A percentile compares a stretch with the other conserved stretches of the same genome.
Evolutionary conservation across 2,329 filamentous ascomycete species (phyloP).

Genomic region (Fusarium continuum): DNA sequence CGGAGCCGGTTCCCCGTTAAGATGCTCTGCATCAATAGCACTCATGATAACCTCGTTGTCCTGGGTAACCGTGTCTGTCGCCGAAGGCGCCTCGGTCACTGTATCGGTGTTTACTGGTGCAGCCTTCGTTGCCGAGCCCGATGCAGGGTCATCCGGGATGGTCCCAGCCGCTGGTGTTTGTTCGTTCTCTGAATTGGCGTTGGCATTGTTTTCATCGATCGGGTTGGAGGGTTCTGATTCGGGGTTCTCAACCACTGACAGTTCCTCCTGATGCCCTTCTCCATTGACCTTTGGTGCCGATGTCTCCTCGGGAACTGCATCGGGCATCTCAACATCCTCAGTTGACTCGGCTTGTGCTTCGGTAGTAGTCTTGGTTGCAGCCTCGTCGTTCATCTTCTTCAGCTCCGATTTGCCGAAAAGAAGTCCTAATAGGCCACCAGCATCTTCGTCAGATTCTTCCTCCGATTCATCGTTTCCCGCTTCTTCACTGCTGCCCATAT

Average conservation of each 20-base stretch:
- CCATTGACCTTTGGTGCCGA: constrained; percentile 27
- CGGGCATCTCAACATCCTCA: constrained; percentile 40
- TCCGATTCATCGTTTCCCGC: constrained; percentile 57
- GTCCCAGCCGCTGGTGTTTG: neutral
- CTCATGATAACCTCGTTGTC: constrained; percentile 48
- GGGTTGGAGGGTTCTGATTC: constrained; percentile 31
- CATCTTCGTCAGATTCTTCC: constrained; percentile 55
- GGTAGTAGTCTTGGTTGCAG: constrained; percentile 38
- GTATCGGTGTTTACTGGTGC: neutral
- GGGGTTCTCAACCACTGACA: constrained; percentile 47
- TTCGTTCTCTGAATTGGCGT: neutral
- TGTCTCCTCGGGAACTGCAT: constrained; percentile 3
- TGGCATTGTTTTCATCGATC: constrained; percentile 8
- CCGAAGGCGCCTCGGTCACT: neutral
- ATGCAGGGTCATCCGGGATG: neutral
- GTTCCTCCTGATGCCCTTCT: constrained; percentile 47
- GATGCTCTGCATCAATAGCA: constrained; percentile 12
- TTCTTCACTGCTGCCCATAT: constrained; percentile 56
- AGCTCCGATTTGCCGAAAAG: constrained; percentile 69
- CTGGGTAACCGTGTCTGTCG: neutral
- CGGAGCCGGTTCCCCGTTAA: constrained; percentile 30
- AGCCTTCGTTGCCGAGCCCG: neutral
- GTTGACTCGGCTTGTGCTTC: constrained; percentile 28
- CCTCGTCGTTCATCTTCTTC: constrained; percentile 59
- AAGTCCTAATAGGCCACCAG: constrained; percentile 62